Evolutionary conservation across 257 asterid species (phyloP).

Genomic region (Salvia splendens): DNA sequence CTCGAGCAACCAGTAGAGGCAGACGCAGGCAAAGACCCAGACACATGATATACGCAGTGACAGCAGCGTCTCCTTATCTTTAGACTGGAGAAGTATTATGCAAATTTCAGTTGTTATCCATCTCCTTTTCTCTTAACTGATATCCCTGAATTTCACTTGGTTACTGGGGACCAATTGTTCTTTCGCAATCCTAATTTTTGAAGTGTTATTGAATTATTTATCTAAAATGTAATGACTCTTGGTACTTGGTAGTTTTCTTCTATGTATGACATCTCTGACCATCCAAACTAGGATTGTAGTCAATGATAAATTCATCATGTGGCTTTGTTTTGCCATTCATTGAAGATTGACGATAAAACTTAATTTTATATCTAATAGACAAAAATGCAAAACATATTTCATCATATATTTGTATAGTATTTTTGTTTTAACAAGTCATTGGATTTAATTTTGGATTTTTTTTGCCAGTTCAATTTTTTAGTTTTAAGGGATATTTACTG

Average conservation of each 20-base stretch:
- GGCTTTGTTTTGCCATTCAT: too few relatives aligned
- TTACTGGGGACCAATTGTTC: conserved; percentile 13
- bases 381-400: too few relatives aligned
- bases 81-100: background rate
- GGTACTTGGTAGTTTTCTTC: background rate
- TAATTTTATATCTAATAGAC: too few relatives aligned
- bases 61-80: background rate
- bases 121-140: background rate
- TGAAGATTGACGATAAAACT: too few relatives aligned
- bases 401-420: too few relatives aligned
- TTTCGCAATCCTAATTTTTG: background rate
- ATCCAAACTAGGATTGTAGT: background rate
- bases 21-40: conserved; percentile 25
- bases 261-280: background rate
- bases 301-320: too few relatives aligned
- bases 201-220: background rate
- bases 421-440: too few relatives aligned
- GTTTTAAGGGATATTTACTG: too few relatives aligned
- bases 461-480: too few relatives aligned
- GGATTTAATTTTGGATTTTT: too few relatives aligned
- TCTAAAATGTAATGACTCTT: background rate
- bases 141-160: conserved; percentile 8
- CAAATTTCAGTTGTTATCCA: background rate
- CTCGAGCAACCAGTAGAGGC: conserved; percentile 53
- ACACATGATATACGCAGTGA: conserved; percentile 28